phyloP scores from a whole-genome alignment of 108 stramenopile genomes.

The Fistulifera solaris region DNA sequence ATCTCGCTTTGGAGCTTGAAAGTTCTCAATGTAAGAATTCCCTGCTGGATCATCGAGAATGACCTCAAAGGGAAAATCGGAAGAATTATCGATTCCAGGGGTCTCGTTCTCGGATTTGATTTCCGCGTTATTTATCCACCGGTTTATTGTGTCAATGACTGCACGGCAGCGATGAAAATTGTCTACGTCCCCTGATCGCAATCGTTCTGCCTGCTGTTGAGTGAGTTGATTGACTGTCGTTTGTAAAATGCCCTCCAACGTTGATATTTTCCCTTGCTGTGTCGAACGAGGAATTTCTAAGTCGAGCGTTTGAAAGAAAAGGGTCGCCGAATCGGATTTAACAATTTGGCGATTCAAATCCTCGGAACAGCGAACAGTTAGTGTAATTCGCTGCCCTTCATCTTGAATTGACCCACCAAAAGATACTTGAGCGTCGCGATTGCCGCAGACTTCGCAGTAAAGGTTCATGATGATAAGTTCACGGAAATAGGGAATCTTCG shows the following conservation, averaged over 20 bases:
- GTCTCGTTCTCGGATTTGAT: neutral
- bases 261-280: constrained; percentile 58
- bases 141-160: constrained; percentile 23
- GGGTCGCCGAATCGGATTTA: constrained; percentile 65
- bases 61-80: constrained; percentile 47
- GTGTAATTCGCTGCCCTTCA: constrained; percentile 38
- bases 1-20: constrained; percentile 24
- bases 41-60: constrained; percentile 66
- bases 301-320: constrained; percentile 43
- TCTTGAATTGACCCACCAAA: constrained; percentile 74
- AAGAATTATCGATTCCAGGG: neutral
- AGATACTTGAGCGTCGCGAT: constrained; percentile 40
- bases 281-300: constrained; percentile 79
- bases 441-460: constrained; percentile 35
- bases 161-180: constrained; percentile 31
- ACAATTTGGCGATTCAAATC: constrained; percentile 75
- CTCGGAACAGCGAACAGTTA: constrained; percentile 19
- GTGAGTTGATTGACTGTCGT: constrained; percentile 20
- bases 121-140: neutral
- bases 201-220: constrained; percentile 27
- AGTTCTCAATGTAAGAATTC: constrained; percentile 69
- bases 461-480: constrained; percentile 72
- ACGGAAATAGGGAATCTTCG: constrained; percentile 73
- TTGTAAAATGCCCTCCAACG: constrained; percentile 57
- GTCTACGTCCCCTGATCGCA: constrained; percentile 31